phyloP scores from a whole-genome alignment of 208 protist genomes.

The Trypanosoma boissoni region DNA sequence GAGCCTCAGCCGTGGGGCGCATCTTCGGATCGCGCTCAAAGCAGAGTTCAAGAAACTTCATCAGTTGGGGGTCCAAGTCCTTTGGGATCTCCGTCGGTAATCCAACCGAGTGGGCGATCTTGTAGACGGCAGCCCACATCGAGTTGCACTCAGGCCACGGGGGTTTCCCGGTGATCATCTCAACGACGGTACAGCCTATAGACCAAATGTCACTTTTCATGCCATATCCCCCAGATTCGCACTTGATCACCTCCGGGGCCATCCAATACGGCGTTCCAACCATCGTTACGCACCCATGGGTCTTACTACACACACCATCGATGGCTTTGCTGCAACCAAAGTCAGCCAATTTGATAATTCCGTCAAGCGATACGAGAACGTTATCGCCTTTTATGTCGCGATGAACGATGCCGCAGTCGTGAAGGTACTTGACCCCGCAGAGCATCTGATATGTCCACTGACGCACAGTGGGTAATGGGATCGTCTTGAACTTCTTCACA shows the following conservation, averaged over 20 bases:
- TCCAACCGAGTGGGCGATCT: constrained; percentile 83
- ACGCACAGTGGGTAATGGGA: constrained; percentile 62
- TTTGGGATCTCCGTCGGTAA: constrained; percentile 80
- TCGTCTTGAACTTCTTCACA: constrained; percentile 77
- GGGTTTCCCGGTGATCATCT: constrained; percentile 92
- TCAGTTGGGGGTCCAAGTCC: constrained; percentile 70
- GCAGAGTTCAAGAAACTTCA: constrained; percentile 69
- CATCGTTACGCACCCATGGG: constrained; percentile 74
- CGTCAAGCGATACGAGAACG: constrained; percentile 81
- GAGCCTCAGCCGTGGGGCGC: constrained; percentile 54
- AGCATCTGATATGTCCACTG: constrained; percentile 91
- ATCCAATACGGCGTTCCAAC: constrained; percentile 92
- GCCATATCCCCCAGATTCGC: constrained; percentile 86
- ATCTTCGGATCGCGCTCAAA: constrained; percentile 80
- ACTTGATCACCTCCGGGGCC: constrained; percentile 91
- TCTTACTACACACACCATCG: constrained; percentile 80
- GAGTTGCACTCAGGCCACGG: constrained; percentile 90
- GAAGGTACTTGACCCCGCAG: constrained; percentile 87
- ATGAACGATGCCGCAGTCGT: constrained; percentile 87
- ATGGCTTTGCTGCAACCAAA: constrained; percentile 91
- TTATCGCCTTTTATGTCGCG: constrained; percentile 92
- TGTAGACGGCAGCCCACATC: constrained; percentile 86
- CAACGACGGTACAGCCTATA: constrained; percentile 91
- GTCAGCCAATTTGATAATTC: constrained; percentile 89
- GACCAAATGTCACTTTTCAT: constrained; percentile 94